Evolutionary conservation across 768 basidiomycete species (phyloP), one percentile per base, ranked within the genome.

Genomic region (Ramaria sp.): DNA sequence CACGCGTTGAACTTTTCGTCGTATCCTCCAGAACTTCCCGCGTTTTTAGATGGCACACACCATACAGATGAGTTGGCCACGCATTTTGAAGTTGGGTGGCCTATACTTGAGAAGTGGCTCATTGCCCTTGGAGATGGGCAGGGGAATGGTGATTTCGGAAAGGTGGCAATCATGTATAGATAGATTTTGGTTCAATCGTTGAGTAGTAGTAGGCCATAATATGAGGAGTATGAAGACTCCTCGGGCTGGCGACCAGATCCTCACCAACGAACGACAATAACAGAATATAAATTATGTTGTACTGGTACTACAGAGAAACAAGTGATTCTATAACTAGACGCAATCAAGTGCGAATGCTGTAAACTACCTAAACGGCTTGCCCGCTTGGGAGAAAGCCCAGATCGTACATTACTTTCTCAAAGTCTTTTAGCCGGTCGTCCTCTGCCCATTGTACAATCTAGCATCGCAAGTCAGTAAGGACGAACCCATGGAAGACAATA

Each of bases 1-100:
- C 54, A 55, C 18, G 28, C 56, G 12, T 59, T 58, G 42, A 44
- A 56, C 24, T 56, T 64, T 9, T 27, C 59, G 16, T 60, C 68
- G n/a, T 78, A 75, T 60, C 88, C 88, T 7, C 69, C 71, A 4
- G 78, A 79, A 12, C 61, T 93, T 24, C 61, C 75, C 25, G 58
- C 71, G 2, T 65, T 89, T 56, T 72, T 98, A 12, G 85, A 98
- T 62, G 96, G 95, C 8, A 86, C 83, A 54, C 93, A 92, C 65
- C 86, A 93, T 66, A 85, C 89, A 1, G 95, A 98, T 63, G 94
- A 97, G 69, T 69, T 98, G 42, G 84, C 86, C 44, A 81, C 87
- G 24, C 76, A 66, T 57, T 95, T 94, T 61, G 82, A 88, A 59
- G 81, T 83, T 30, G 83, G 86, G 0, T 94, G 91, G 93, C 81